A percentile compares a stretch with the other conserved stretches of the same genome.
phyloP scores from a whole-genome alignment of 1,139 yeast species.

The Hemisphaericaspora subhashii region DNA sequence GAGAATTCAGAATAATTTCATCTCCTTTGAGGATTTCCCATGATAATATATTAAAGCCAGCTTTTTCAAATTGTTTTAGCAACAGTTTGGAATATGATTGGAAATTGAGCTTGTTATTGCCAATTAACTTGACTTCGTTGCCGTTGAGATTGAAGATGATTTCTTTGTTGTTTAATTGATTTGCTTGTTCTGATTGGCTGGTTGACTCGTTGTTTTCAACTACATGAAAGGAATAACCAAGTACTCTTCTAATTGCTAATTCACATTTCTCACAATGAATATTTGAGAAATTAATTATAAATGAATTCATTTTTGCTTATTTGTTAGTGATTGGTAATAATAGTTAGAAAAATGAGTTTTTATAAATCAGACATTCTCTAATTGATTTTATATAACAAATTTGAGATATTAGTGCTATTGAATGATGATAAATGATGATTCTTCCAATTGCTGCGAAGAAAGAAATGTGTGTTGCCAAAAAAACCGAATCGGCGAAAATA shows the following conservation, averaged over 20 bases:
- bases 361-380: neutral
- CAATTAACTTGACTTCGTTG: constrained; percentile 24
- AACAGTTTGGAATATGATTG: constrained; percentile 23
- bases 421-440: no score
- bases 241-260: constrained; percentile 23
- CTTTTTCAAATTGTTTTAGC: constrained; percentile 21
- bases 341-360: neutral
- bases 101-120: constrained; percentile 11
- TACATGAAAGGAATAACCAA: constrained; percentile 18
- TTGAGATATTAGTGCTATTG: neutral
- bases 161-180: constrained; percentile 10
- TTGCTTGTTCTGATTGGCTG: constrained; percentile 23
- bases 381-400: no score
- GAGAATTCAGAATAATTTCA: constrained; percentile 15
- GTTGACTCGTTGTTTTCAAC: constrained; percentile 18
- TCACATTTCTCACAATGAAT: constrained; percentile 57
- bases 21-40: constrained; percentile 33
- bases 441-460: no score
- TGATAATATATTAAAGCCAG: constrained; percentile 34
- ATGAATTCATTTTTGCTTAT: constrained; percentile 24
- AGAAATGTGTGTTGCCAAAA: no score
- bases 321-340: neutral
- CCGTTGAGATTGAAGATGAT: constrained; percentile 17
- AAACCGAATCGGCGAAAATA: no score
- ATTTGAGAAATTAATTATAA: constrained; percentile 36